phyloP scores from a whole-genome alignment of 2,329 filamentous ascomycete genomes.

The Thielaviopsis populi region DNA sequence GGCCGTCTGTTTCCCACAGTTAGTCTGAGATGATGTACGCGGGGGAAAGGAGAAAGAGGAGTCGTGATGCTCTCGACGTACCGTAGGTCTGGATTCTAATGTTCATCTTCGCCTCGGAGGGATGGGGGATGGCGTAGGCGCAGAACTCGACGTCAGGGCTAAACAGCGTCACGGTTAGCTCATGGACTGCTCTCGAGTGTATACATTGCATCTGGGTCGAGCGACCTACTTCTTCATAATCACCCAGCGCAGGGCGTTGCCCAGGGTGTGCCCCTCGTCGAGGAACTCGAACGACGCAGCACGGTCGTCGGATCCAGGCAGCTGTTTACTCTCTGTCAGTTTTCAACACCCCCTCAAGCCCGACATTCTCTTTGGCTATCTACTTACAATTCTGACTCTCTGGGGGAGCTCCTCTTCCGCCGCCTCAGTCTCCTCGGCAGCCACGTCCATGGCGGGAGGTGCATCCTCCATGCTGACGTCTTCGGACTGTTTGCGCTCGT shows the following conservation, averaged over 20 bases:
- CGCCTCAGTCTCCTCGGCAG: slow-evolving; percentile 25
- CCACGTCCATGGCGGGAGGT: slow-evolving; percentile 24
- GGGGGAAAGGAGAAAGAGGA: neutral
- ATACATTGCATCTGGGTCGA: neutral
- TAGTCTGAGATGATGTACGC: slow-evolving; percentile 11
- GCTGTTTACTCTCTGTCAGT: slow-evolving; percentile 33
- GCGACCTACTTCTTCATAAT: slow-evolving; percentile 90
- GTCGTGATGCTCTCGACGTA: slow-evolving; percentile 30
- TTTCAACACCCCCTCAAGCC: neutral
- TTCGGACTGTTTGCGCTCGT: slow-evolving; percentile 15
- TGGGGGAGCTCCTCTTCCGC: slow-evolving; percentile 34
- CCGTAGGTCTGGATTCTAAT: slow-evolving; percentile 93
- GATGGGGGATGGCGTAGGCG: slow-evolving; percentile 94
- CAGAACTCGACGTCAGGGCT: slow-evolving; percentile 96
- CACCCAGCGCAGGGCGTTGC: slow-evolving; percentile 83
- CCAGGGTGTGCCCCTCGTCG: slow-evolving; percentile 86
- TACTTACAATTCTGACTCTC: slow-evolving; percentile 46
- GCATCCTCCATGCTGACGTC: slow-evolving; percentile 33
- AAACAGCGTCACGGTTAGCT: slow-evolving; percentile 6
- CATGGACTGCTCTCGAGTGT: slow-evolving; percentile 3
- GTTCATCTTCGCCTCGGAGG: slow-evolving; percentile 93
- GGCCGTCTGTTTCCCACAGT: slow-evolving; percentile 43
- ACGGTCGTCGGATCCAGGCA: slow-evolving; percentile 70
- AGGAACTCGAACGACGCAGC: slow-evolving; percentile 92
- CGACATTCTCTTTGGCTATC: neutral